phyloP scores from a whole-genome alignment of 805 yeast species.

The Candida coquimbonensis region DNA sequence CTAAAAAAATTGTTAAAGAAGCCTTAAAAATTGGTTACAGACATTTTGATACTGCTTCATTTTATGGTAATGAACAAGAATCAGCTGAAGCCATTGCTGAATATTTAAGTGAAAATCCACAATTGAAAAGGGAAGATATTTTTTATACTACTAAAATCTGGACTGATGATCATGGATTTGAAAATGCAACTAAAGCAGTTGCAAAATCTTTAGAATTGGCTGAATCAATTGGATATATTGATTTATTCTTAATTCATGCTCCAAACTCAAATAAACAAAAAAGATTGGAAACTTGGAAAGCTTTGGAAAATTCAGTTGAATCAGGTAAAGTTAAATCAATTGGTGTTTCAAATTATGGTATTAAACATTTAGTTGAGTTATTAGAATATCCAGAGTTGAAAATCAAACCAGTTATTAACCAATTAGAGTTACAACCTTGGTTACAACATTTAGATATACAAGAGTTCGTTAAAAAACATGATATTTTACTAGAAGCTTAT shows the following conservation, averaged over 20 bases:
- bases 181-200: slow-evolving; percentile 49
- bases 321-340: slow-evolving; percentile 53
- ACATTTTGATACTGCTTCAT: slow-evolving; percentile 68
- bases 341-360: slow-evolving; percentile 75
- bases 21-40: slow-evolving; percentile 64
- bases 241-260: slow-evolving; percentile 60
- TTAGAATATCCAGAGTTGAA: slow-evolving; percentile 47
- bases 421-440: slow-evolving; percentile 84
- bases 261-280: slow-evolving; percentile 42
- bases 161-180: slow-evolving; percentile 45
- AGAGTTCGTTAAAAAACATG: slow-evolving; percentile 47
- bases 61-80: slow-evolving; percentile 59
- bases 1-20: slow-evolving; percentile 35
- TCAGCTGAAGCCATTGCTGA: slow-evolving; percentile 56
- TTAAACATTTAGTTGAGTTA: slow-evolving; percentile 51
- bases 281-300: slow-evolving; percentile 60
- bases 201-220: slow-evolving; percentile 45
- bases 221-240: slow-evolving; percentile 56
- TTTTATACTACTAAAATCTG: slow-evolving; percentile 70
- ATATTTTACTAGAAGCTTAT: slow-evolving; percentile 63
- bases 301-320: slow-evolving; percentile 66
- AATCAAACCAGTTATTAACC: slow-evolving; percentile 63
- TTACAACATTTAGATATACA: slow-evolving; percentile 59
- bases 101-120: slow-evolving; percentile 39
- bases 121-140: slow-evolving; percentile 51